phyloP scores from a whole-genome alignment of 2,329 filamentous ascomycete genomes.

The Fusarium luffae region DNA sequence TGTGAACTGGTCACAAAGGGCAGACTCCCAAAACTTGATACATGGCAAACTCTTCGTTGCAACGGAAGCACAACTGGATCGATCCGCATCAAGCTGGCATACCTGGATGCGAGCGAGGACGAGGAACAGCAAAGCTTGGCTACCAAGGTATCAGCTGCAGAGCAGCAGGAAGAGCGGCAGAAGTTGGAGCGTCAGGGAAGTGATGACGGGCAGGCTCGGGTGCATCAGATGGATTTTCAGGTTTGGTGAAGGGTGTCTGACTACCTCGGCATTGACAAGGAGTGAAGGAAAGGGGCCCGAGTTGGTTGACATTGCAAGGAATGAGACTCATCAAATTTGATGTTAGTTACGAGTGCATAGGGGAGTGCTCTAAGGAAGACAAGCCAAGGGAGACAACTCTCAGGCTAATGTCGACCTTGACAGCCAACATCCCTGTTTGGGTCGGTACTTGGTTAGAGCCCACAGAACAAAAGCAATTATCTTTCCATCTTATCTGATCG shows the following conservation, averaged over 20 bases:
- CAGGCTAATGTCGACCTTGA: constrained; percentile 22
- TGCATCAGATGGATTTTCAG: constrained; percentile 43
- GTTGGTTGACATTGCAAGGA: constrained; percentile 12
- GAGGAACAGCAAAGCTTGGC: constrained; percentile 35
- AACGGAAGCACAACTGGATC: constrained; percentile 35
- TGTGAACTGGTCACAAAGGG: constrained; percentile 38
- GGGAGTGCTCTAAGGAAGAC: not conserved
- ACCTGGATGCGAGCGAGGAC: constrained; percentile 36
- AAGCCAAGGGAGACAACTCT: not conserved
- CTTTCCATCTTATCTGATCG: constrained; percentile 47
- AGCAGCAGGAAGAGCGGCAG: constrained; percentile 34
- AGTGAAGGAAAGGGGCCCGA: constrained; percentile 3
- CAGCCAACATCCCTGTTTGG: constrained; percentile 13
- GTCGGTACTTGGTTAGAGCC: constrained; percentile 28
- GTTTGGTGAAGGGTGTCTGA: constrained; percentile 35
- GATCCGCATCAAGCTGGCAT: constrained; percentile 36
- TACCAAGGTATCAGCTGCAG: constrained; percentile 27
- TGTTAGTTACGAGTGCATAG: constrained; percentile 2
- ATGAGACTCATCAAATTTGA: not conserved
- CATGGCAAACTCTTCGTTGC: constrained; percentile 39
- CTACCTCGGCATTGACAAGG: constrained; percentile 13
- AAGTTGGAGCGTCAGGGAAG: constrained; percentile 26
- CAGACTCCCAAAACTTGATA: constrained; percentile 30
- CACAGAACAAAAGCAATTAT: constrained; percentile 36
- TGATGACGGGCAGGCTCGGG: constrained; percentile 37